Evolutionary conservation across 2,329 filamentous ascomycete genomes (phyloP), one percentile per base, ranked within the genome.

Genomic region (Fusarium sublunatum): DNA sequence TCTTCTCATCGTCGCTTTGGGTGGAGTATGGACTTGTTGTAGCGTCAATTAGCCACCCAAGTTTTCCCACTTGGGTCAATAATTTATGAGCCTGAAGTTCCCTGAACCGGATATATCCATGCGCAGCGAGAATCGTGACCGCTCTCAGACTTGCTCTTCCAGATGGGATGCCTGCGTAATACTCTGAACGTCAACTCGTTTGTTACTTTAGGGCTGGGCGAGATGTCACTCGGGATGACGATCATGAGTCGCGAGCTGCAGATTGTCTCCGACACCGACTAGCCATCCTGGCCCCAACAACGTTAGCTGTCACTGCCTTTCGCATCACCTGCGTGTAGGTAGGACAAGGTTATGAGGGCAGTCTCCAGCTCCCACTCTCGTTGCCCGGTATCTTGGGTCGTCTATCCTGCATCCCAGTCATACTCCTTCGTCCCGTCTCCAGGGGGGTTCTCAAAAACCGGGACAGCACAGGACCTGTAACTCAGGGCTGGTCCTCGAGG

Each of bases 321-420:
- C 26, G 12, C 29, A 7, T 13, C 22, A 31, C 15, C 7, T 15
- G 31, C 19, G 19, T 19, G 19, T 19, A 39, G 19, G 19, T 19
- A 28, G 44, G 46, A 61, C 44, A 62, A 53, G 52, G 61, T 65
- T 64, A 61, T 65, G 56, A 51, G 65, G 32, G 47, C 40, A 59
- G 48, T 39, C 39, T 46, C n/a, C 19, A 19, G 19, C 19, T 19
- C 19, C 19, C 19, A 60, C 50, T 49, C 50, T 47, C 15, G 22
- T 29, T 44, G 52, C 48, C 19, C 57, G 46, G 40, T 38, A 28
- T 48, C 24, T 9, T 51, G 50, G 57, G 47, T 55, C 47, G 43
- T 54, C 36, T 52, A 42, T 43, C 35, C 29, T 11, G 31, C 41
- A 34, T 44, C 28, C 25, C 31, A 13, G 22, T 6, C 34, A 39